Evolutionary conservation across 768 basidiomycete genomes (phyloP).

Genomic region (Vishniacozyma victoriae): DNA sequence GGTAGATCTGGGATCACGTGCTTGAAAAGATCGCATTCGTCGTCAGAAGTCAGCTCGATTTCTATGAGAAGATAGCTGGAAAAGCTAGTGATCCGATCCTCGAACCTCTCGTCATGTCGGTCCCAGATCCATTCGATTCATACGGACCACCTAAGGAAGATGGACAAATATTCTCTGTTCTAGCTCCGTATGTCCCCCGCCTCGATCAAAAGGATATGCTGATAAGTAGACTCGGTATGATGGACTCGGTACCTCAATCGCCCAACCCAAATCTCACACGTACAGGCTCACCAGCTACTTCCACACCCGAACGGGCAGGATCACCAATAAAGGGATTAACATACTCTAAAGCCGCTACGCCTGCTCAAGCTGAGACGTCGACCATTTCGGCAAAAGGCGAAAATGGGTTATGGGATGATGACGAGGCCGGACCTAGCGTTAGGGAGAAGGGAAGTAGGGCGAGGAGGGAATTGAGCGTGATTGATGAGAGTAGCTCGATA

Average conservation of each 20-base stretch:
- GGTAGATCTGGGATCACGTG: conserved; percentile 73
- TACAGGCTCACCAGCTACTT: conserved; percentile 10
- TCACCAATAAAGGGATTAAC: conserved; percentile 15
- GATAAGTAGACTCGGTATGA: conserved; percentile 17
- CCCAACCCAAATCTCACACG: conserved; percentile 23
- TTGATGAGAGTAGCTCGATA: conserved; percentile 28
- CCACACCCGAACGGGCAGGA: conserved; percentile 11
- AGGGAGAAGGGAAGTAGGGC: conserved; percentile 20
- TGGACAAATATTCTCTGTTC: conserved; percentile 86
- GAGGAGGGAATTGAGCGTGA: conserved; percentile 43
- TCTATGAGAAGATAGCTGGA: conserved; percentile 60
- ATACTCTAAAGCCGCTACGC: neutral
- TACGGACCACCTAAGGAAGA: conserved; percentile 83
- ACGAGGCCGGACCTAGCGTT: conserved; percentile 1
- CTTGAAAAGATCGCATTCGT: conserved; percentile 80
- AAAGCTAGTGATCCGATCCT: conserved; percentile 68
- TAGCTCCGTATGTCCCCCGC: conserved; percentile 57
- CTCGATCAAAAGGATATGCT: neutral
- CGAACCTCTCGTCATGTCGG: conserved; percentile 80
- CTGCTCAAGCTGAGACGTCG: conserved; percentile 21
- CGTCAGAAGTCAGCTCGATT: conserved; percentile 83
- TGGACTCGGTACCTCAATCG: conserved; percentile 17
- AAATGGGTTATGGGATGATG: conserved; percentile 19
- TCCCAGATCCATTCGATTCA: conserved; percentile 88
- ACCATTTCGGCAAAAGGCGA: conserved; percentile 25